Evolutionary conservation across 129 eudicot genomes (phyloP).

Genomic region (Flaveria trinervia): DNA sequence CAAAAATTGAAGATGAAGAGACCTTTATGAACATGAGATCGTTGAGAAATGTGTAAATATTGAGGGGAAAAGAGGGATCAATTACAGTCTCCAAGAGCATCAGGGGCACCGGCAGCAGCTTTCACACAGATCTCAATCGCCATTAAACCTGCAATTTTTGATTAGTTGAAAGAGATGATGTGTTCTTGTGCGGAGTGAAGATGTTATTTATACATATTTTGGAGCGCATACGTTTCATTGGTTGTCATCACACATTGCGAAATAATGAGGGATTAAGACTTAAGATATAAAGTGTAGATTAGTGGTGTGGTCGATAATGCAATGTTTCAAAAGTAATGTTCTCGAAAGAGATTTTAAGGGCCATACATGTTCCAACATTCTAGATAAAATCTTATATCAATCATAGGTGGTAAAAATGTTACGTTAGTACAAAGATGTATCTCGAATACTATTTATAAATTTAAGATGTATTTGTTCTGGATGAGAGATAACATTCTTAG

Average conservation of each 20-base stretch:
- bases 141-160: conserved; percentile 28
- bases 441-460: too few species aligned
- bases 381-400: too few species aligned
- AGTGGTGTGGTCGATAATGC: background rate
- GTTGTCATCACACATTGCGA: background rate
- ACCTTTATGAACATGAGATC: background rate
- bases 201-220: background rate
- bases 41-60: background rate
- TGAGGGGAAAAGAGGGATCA: background rate
- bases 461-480: too few species aligned
- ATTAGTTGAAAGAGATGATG: background rate
- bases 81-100: conserved; percentile 81
- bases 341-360: background rate
- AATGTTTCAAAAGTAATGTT: background rate
- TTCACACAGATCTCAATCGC: conserved; percentile 74
- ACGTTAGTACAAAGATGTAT: too few species aligned
- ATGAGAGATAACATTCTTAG: too few species aligned
- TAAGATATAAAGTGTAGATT: background rate
- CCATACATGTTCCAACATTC: too few species aligned
- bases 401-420: too few species aligned
- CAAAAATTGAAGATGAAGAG: background rate
- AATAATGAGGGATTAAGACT: background rate
- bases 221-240: conserved; percentile 15
- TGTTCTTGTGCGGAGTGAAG: conserved; percentile 1
- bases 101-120: conserved; percentile 79